Evolutionary conservation across 441 rosid genomes (phyloP).

Genomic region (Bruguiera hainesii): DNA sequence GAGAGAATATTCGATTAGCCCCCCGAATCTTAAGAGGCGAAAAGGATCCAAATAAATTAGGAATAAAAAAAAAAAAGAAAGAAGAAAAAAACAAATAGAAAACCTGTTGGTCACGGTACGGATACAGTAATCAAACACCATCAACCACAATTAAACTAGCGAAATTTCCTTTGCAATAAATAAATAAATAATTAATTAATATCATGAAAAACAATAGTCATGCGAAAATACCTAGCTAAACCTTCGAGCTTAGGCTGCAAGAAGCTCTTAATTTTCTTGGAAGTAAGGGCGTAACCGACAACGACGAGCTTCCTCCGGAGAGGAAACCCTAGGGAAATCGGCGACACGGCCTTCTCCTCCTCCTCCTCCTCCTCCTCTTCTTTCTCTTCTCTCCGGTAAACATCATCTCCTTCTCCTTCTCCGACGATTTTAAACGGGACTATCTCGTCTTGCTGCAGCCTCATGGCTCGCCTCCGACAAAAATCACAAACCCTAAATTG

Average conservation of each 20-base stretch:
- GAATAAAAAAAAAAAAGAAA: neutral
- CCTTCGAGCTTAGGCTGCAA: constrained; percentile 75
- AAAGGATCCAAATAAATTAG: neutral
- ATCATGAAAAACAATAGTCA: neutral
- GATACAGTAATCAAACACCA: too few relatives aligned
- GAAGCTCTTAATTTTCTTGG: constrained; percentile 77
- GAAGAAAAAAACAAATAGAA: neutral
- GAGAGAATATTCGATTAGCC: constrained; percentile 21
- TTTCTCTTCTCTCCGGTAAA: too few relatives aligned
- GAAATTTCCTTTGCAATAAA: neutral
- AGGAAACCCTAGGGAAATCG: constrained; percentile 20
- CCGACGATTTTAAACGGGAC: constrained; percentile 22
- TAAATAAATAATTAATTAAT: neutral
- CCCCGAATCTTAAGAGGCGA: neutral
- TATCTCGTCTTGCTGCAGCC: constrained; percentile 33
- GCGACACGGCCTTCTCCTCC: neutral
- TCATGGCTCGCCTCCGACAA: constrained; percentile 18
- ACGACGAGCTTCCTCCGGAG: constrained; percentile 39
- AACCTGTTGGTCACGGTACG: too few relatives aligned
- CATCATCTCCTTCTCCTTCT: constrained; percentile 12
- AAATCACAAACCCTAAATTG: too few relatives aligned
- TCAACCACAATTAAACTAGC: too few relatives aligned
- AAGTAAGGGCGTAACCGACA: constrained; percentile 83
- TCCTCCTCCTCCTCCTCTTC: neutral
- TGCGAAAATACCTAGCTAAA: constrained; percentile 52